Base-by-base conservation (phyloP, 2,329 filamentous ascomycete genomes). In the Tolypocladium inflatum region DNA sequence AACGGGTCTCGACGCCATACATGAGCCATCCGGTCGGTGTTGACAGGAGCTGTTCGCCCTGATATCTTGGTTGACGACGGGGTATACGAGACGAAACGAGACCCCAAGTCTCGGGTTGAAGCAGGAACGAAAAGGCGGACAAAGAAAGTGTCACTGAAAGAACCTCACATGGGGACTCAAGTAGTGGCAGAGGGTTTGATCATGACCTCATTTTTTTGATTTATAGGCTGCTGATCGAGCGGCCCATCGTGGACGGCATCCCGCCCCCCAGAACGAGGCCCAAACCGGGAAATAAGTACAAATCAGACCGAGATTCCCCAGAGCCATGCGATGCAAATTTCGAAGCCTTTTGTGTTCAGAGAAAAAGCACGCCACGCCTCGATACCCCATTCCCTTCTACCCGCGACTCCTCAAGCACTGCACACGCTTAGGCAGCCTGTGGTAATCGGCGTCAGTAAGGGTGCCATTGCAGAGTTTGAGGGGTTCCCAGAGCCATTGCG, bases 261-360 rank as follows among this genome's bases (percentile, higher is more conserved):
- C 64, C 65, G 68, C 55, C 56, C 69, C 68, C 67, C 67, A 68
- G 68, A 71, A 67, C 67, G 67, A 71, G 69, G 69, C 67, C 59
- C 66, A 65, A 70, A 68, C 67, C 66, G 68, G 68, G 66, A 69
- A 70, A 70, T 65, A 72, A 70, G 66, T 71, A 69, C 67, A 70
- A 71, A 68, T 69, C 69, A 70, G 68, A 72, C 69, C 67, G 68
- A 67, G 66, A 71, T 71, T 68, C 64, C 64, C 68, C 58, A 67
- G 68, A 73, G 70, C 70, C 69, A 71, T 72, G 70, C 70, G 68
- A 73, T 73, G 70, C 70, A 68, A 65, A 65, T 68, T 71, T 68
- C 63, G 65, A 69, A 68, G 65, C 65, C 64, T 68, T 66, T 67
- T 64, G 60, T 63, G 60, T 63, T 60, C 30, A 67, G 62, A 67